These are phyloP conservation scores for Thalassiosira livingstoniorum DNA, from an alignment of 352 stramenopile species.

Conservation along the genomic window DNA sequence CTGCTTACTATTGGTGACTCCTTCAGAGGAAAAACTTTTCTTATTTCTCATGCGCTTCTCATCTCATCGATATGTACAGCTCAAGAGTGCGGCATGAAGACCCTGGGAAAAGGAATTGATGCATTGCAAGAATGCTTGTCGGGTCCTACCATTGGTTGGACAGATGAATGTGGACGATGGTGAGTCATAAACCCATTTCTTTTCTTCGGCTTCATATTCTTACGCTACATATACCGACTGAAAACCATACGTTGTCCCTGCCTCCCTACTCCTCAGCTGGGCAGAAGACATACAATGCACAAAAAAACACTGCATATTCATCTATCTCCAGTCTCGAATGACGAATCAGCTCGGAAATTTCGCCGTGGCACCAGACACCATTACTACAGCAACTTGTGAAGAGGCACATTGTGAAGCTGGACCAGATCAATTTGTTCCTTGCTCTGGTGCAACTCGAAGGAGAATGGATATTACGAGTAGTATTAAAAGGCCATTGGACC, in stretches of 20 bases:
- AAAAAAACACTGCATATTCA: constrained; percentile 53
- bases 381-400: constrained; percentile 61
- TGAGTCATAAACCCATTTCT: no score
- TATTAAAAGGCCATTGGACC: constrained; percentile 44
- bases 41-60: neutral
- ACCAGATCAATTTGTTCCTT: constrained; percentile 60
- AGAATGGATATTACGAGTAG: constrained; percentile 61
- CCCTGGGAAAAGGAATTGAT: constrained; percentile 7
- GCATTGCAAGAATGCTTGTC: constrained; percentile 15
- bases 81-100: constrained; percentile 28
- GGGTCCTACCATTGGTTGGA: constrained; percentile 8
- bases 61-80: neutral
- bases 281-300: constrained; percentile 44
- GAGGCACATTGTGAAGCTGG: constrained; percentile 69
- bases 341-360: constrained; percentile 55
- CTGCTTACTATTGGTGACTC: neutral
- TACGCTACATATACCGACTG: no score
- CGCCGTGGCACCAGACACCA: constrained; percentile 32
- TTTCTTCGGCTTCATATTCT: no score
- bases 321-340: constrained; percentile 43
- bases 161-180: constrained; percentile 51
- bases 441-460: constrained; percentile 62
- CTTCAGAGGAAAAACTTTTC: neutral
- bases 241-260: no score
- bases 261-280: no score